Percentiles rank a stretch among this genome's conserved stretches.
These are phyloP conservation scores for Colletotrichum sp. DNA, from an alignment of 2,329 filamentous ascomycete species.

Conservation along the genomic window DNA sequence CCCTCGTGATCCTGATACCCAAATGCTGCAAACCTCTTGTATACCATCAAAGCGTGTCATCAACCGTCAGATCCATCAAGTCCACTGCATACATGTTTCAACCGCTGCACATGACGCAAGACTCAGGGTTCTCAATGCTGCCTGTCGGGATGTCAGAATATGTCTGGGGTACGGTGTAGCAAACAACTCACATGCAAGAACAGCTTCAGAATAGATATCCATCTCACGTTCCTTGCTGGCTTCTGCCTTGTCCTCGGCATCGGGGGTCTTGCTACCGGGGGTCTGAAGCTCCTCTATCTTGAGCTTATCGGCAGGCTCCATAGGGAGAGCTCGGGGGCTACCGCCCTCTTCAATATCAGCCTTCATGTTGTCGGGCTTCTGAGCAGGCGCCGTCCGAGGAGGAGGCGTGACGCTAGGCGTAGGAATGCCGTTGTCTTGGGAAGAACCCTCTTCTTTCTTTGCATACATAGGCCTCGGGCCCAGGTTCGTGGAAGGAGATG, in stretches of 20 bases:
- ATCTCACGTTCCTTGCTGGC: constrained; percentile 78
- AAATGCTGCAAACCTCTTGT: constrained; percentile 11
- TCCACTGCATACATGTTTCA: constrained; percentile 45
- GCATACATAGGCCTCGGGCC: constrained; percentile 73
- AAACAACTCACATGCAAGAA: constrained; percentile 76
- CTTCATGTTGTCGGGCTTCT: constrained; percentile 73
- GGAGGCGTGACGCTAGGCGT: constrained; percentile 74
- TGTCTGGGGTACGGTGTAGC: background rate
- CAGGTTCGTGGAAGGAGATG: constrained; percentile 57
- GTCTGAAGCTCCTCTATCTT: constrained; percentile 69
- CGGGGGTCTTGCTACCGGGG: constrained; percentile 55
- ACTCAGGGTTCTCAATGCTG: constrained; percentile 96
- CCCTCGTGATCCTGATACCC: background rate
- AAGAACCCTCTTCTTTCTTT: constrained; percentile 55
- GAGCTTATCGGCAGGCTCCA: constrained; percentile 69
- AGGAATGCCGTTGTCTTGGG: constrained; percentile 64
- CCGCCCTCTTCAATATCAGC: constrained; percentile 80
- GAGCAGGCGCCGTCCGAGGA: constrained; percentile 56
- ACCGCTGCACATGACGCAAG: constrained; percentile 97
- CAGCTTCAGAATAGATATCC: constrained; percentile 95
- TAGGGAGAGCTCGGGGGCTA: constrained; percentile 78
- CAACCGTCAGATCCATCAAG: constrained; percentile 18
- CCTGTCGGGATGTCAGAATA: constrained; percentile 51
- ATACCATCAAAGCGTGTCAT: constrained; percentile 21
- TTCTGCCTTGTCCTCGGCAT: constrained; percentile 76